These are phyloP conservation scores for Neurospora sp. DNA, from an alignment of 495 filamentous ascomycete genomes.

Conservation along the genomic window DNA sequence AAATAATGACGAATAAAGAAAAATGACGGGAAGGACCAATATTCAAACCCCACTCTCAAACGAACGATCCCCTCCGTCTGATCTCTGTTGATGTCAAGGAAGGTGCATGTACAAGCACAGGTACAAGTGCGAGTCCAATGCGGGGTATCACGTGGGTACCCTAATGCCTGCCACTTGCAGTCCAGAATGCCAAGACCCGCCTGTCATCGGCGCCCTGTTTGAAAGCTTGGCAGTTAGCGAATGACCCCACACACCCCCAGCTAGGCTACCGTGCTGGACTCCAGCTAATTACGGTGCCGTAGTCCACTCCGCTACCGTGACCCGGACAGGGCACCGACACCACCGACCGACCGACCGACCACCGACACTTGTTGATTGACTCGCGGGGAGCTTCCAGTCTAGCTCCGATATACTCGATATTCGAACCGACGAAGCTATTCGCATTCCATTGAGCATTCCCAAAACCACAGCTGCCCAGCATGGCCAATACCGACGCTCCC, in stretches of 20 bases:
- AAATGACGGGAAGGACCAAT: neutral
- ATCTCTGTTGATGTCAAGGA: neutral
- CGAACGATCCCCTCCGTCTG: neutral
- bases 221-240: neutral
- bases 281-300: neutral
- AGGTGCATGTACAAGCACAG: neutral
- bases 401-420: neutral
- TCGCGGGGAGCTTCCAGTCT: neutral
- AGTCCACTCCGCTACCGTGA: neutral
- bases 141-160: conserved; percentile 28
- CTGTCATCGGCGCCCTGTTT: neutral
- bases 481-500: conserved; percentile 3
- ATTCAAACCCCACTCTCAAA: neutral
- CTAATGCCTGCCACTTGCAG: neutral
- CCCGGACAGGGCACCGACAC: neutral
- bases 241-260: neutral
- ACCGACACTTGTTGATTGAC: neutral
- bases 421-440: neutral
- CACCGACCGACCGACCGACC: neutral
- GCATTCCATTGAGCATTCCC: neutral
- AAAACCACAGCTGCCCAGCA: neutral
- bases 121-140: conserved; percentile 5
- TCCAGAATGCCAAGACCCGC: conserved; percentile 1
- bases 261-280: neutral
- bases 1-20: neutral